phyloP scores from a whole-genome alignment of 805 yeast species.

The Metschnikowia reukaufii region DNA sequence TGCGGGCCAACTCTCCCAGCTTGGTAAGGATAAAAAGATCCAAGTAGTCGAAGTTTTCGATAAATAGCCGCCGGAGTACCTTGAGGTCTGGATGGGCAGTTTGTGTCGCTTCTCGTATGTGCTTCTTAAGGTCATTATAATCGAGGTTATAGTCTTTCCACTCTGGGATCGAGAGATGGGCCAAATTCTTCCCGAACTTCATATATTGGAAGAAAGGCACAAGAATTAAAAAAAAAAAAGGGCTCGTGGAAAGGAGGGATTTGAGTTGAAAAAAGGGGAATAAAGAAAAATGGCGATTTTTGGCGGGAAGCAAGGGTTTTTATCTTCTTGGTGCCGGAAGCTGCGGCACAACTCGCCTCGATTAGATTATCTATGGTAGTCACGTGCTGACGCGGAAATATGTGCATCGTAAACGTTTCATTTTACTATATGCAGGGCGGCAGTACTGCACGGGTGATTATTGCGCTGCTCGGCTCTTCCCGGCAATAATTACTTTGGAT shows the following conservation, averaged over 20 bases:
- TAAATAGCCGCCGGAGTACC: conserved; percentile 38
- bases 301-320: not conserved
- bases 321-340: not conserved
- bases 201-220: conserved; percentile 32
- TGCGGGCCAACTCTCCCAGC: conserved; percentile 58
- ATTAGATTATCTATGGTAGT: not conserved
- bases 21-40: conserved; percentile 66
- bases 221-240: too few relatives aligned
- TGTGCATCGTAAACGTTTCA: not conserved
- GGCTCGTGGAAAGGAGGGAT: not conserved
- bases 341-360: not conserved
- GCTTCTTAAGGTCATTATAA: conserved; percentile 71
- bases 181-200: conserved; percentile 85
- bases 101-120: conserved; percentile 59
- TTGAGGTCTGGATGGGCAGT: conserved; percentile 30
- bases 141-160: conserved; percentile 85
- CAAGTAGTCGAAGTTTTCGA: conserved; percentile 60
- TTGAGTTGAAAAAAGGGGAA: not conserved
- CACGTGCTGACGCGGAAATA: not conserved
- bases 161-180: conserved; percentile 76
- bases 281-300: not conserved
- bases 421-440: not conserved
- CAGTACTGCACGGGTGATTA: not conserved
- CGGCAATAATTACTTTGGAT: not conserved
- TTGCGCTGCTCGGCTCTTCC: not conserved